phyloP scores from a whole-genome alignment of 306 rosid species.

The Trifolium pratense region DNA sequence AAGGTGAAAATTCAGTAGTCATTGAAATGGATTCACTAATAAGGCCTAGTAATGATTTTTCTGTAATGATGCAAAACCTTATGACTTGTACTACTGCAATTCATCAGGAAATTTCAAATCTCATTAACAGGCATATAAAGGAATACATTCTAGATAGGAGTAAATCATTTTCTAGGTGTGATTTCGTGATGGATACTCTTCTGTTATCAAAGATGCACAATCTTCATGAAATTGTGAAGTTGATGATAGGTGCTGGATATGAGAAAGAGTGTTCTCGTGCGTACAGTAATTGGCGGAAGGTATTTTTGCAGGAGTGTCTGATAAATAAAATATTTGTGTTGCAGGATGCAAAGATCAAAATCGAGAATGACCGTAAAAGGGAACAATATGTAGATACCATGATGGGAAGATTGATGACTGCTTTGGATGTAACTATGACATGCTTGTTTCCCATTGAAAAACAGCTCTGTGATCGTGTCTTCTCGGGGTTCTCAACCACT shows the following conservation, averaged over 20 bases:
- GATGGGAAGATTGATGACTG: slow-evolving; percentile 79
- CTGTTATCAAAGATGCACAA: slow-evolving; percentile 55
- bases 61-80: background rate
- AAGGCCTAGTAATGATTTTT: background rate
- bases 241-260: slow-evolving; percentile 66
- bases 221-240: slow-evolving; percentile 70
- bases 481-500: slow-evolving; percentile 76
- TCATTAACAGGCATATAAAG: background rate
- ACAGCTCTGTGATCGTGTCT: slow-evolving; percentile 73
- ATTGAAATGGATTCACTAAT: background rate
- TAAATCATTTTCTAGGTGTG: background rate
- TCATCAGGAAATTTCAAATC: background rate
- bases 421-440: slow-evolving; percentile 64
- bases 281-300: slow-evolving; percentile 79
- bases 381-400: background rate
- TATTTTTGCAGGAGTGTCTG: slow-evolving; percentile 78
- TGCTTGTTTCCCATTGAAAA: slow-evolving; percentile 86
- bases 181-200: slow-evolving; percentile 63
- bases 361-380: slow-evolving; percentile 55
- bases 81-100: background rate
- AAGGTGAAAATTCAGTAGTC: background rate
- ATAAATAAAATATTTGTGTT: slow-evolving; percentile 64
- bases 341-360: slow-evolving; percentile 62
- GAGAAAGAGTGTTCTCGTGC: slow-evolving; percentile 54
- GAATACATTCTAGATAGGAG: background rate